phyloP scores from a whole-genome alignment of 345 rosid species.

The Aethionema arabicum region DNA sequence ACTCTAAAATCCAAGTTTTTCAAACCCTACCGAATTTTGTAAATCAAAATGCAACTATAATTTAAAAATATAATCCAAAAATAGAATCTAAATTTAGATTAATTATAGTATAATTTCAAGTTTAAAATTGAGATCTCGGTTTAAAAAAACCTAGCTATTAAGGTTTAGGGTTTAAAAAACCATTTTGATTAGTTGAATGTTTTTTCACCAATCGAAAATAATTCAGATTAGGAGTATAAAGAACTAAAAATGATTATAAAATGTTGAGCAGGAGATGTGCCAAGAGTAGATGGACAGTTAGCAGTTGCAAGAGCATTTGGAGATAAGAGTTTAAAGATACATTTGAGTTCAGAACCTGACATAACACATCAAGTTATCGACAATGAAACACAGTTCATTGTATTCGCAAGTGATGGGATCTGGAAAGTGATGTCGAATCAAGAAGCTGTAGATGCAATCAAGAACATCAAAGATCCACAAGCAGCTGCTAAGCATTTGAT shows the following conservation, averaged over 20 bases:
- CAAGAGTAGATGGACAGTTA: constrained; percentile 86
- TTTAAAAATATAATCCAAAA: too few species aligned
- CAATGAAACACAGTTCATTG: constrained; percentile 49
- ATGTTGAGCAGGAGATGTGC: constrained; percentile 68
- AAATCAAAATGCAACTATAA: too few species aligned
- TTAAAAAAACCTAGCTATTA: too few species aligned
- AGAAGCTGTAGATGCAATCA: constrained; percentile 65
- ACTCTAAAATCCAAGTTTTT: too few species aligned
- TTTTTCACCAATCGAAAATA: too few species aligned
- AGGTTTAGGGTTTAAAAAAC: too few species aligned
- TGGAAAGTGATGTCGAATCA: constrained; percentile 93
- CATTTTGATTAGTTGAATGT: not conserved
- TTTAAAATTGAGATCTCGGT: too few species aligned
- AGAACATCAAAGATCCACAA: constrained; percentile 60
- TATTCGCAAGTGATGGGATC: constrained; percentile 91
- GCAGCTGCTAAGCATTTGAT: constrained; percentile 68
- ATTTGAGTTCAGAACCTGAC: constrained; percentile 86
- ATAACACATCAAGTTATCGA: constrained; percentile 41
- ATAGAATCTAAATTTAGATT: too few species aligned
- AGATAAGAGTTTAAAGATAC: constrained; percentile 76
- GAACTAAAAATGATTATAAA: constrained; percentile 4
- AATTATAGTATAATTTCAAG: too few species aligned
- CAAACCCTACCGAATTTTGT: too few species aligned
- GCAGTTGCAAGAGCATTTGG: constrained; percentile 97
- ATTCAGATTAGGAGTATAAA: not conserved